Base-by-base conservation (phyloP, 2,329 filamentous ascomycete species). In the Amauroascus verrucosus region DNA sequence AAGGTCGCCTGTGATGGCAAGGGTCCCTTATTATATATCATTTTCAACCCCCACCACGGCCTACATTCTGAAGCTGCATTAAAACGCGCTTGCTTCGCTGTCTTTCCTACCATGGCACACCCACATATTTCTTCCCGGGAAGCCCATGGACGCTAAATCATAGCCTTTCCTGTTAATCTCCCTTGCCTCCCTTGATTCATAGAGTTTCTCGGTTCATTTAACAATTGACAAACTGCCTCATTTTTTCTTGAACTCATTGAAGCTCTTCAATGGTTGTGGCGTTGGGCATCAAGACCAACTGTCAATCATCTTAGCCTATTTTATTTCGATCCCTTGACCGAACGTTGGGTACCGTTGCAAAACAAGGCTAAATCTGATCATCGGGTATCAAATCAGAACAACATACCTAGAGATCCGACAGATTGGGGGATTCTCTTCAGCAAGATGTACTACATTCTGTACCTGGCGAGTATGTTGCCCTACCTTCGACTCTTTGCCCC, bases 381-480 rank as follows among this genome's bases (percentile, higher is more conserved):
- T 59, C 59, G 61, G 48, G 51, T 51, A 49, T 37, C 41, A 45
- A 55, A 38, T 14, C 30, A 45, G 46, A 20, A 38, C 35, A 51
- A 26, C 38, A 44, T 41, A 13, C 37, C 24, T 33, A 14, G 14
- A 53, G 13, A 32, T 54, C 55, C 54, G 53, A 32, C 22, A 37
- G 35, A 46, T n/a, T 38, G 44, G 35, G 43, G 35, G 56, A 40
- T 30, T 43, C 45, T 47, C 46, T 40, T 48, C 48, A 43, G 57
- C 59, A 61, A 62, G 56, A 73, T 73, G 70, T 73, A 72, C 62
- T 75, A 75, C 66, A 73, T 76, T 58, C 82, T 85, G 64, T 86
- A 86, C 67, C 75, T 86, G 60, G 81, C 84, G 67, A 85, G 83
- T 86, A 83, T 80, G 83, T 84, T 61, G 47, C 62, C 56, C 59